Percentiles rank a stretch among this genome's conserved stretches.
These are phyloP conservation scores for Mucor sp. DNA, from an alignment of 371 early-diverging fungal genomes.

Conservation along the genomic window DNA sequence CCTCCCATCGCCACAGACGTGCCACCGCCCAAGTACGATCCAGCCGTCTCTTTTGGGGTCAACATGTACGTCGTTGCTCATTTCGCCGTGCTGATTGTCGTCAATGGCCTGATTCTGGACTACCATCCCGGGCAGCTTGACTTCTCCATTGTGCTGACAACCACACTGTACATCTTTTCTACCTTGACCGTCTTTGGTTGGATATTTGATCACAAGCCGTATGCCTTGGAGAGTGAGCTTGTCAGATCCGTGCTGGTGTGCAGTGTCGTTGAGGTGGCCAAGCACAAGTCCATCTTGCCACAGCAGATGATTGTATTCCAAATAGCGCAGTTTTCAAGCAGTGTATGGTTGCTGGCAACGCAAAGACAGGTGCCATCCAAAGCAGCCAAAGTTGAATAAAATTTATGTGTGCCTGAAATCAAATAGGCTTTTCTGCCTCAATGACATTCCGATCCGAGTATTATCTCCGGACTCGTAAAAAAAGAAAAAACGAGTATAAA, in stretches of 20 bases:
- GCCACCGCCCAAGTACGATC: conserved; percentile 53
- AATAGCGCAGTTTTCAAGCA: not conserved
- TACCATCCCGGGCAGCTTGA: conserved; percentile 6
- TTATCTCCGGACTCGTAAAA: not conserved
- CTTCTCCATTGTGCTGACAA: not conserved
- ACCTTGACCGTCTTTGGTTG: conserved; percentile 25
- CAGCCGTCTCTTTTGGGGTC: conserved; percentile 33
- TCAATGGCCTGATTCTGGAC: conserved; percentile 21
- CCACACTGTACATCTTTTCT: conserved; percentile 12
- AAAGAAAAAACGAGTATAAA: not conserved
- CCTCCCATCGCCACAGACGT: conserved; percentile 42
- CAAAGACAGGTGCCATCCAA: not conserved
- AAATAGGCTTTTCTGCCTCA: too few relatives aligned
- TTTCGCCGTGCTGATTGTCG: conserved; percentile 33
- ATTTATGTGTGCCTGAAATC: not conserved
- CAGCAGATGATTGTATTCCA: not conserved
- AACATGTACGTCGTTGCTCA: conserved; percentile 39
- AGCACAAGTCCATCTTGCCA: not conserved
- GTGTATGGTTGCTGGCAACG: not conserved
- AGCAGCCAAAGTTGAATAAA: not conserved
- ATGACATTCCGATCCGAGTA: not conserved
- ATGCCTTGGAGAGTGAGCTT: conserved; percentile 14
- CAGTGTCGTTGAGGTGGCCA: not conserved
- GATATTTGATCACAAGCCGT: conserved; percentile 21
- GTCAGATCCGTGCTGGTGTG: conserved; percentile 10